Base-by-base conservation (phyloP, 495 filamentous ascomycete genomes). In the Platismatia glauca region DNA sequence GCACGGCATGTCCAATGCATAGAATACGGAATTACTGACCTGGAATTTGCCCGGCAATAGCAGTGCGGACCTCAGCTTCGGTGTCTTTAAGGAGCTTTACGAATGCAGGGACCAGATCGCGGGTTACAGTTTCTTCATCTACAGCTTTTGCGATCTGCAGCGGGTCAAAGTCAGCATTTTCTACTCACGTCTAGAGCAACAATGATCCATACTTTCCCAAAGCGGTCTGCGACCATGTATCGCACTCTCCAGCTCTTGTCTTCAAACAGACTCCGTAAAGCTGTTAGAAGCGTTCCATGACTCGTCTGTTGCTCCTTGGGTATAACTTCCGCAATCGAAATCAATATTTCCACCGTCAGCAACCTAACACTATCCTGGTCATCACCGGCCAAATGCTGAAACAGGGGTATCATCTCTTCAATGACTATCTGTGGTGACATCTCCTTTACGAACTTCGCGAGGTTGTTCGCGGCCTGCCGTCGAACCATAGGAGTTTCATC, bases 401-500 rank as follows among this genome's bases (percentile, higher is more conserved):
- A 97, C 60, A 97, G 83, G 72, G 93, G 91, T 77, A 98, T 97
- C 90, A 98, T 97, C 76, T 98, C 94, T 38, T 95, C 89, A 66
- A 97, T 91, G 64, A 97, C 89, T 67, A 96, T 85, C 57, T 85
- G 79, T 33, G 91, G 82, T 24, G 91, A 84, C 91, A 97, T 95
- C 71, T 89, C 89, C 78, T 95, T 95, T 63, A 97, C 90, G 65
- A 98, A 97, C 73, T 97, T 98, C 63, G 92, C 89, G 67, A 98
- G 79, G 77, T 97, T 91, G 76, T 91, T 96, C 38, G 94, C 94
- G 31, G 94, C 87, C 75, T 96, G 90, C 80, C 94, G 88, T 74
- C 94, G 86, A 65, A 98, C 94, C 94, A 98, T 98, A 16, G 94
- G 94, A 15, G 94, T 97, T 70, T 98, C 94, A 75, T 98, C 94